A percentile compares a stretch with the other conserved stretches of the same genome.
These are phyloP conservation scores for Linanthus parryae DNA, from an alignment of 148 eudicot species.

Conservation along the genomic window DNA sequence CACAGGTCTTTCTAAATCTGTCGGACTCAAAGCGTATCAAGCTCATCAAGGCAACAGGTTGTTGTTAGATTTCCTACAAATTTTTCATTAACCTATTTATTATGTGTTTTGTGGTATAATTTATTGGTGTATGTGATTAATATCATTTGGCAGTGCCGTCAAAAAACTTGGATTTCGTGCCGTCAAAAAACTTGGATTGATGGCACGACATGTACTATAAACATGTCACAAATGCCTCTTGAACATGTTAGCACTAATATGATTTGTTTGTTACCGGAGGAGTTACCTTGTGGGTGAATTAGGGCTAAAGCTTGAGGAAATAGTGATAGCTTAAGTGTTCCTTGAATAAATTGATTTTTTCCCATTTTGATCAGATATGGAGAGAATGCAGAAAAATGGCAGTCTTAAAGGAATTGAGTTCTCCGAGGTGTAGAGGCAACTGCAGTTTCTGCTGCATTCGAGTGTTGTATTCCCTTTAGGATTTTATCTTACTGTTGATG, in stretches of 20 bases:
- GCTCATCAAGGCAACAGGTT: too few species aligned
- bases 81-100: too few species aligned
- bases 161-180: conserved; percentile 61
- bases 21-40: too few species aligned
- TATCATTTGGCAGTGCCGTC: conserved; percentile 98
- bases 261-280: not conserved
- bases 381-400: conserved; percentile 21
- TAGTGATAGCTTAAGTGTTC: too few species aligned
- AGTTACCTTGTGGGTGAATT: not conserved
- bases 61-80: too few species aligned
- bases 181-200: conserved; percentile 56
- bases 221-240: conserved; percentile 73
- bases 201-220: conserved; percentile 47
- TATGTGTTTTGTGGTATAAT: too few species aligned
- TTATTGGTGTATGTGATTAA: too few species aligned
- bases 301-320: too few species aligned
- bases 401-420: conserved; percentile 15
- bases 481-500: not conserved
- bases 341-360: not conserved
- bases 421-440: conserved; percentile 27
- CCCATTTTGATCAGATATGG: conserved; percentile 20
- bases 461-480: conserved; percentile 4
- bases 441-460: conserved; percentile 31
- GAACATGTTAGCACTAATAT: conserved; percentile 46
- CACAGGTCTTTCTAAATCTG: too few species aligned